These are phyloP conservation scores for Aphanomyces euteiches DNA, from an alignment of 352 stramenopile species.

Conservation along the genomic window DNA sequence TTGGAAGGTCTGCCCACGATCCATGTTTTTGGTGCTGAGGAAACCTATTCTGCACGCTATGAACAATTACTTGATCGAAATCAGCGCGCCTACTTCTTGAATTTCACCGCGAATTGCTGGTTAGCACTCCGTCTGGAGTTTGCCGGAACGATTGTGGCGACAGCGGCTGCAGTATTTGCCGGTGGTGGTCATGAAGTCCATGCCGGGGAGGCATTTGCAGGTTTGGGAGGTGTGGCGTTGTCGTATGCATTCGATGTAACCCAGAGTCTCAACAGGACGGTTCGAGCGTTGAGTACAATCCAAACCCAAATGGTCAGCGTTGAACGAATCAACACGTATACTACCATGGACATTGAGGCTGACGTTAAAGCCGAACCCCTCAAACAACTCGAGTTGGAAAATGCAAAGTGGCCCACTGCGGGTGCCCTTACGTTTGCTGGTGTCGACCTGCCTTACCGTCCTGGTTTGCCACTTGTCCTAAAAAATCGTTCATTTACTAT, in stretches of 20 bases:
- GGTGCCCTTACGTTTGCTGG: neutral
- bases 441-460: constrained; percentile 6
- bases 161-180: constrained; percentile 49
- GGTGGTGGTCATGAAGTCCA: constrained; percentile 40
- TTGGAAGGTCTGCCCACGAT: constrained; percentile 10
- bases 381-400: constrained; percentile 2
- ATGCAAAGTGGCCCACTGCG: neutral
- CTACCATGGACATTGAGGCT: constrained; percentile 23
- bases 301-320: constrained; percentile 88
- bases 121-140: constrained; percentile 84
- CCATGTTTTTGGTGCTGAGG: constrained; percentile 6
- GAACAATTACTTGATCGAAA: constrained; percentile 2
- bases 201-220: constrained; percentile 38
- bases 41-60: neutral
- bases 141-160: constrained; percentile 67
- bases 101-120: constrained; percentile 65
- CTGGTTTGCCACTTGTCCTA: constrained; percentile 51
- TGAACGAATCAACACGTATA: constrained; percentile 40
- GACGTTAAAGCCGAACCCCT: constrained; percentile 14
- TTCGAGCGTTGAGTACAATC: constrained; percentile 77
- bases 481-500: constrained; percentile 77
- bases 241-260: constrained; percentile 82
- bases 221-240: constrained; percentile 72
- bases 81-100: neutral
- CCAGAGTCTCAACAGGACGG: constrained; percentile 85